Percentiles rank a stretch among this genome's conserved stretches.
phyloP scores from a whole-genome alignment of 305 asterid species.

The Fraxinus greggii region DNA sequence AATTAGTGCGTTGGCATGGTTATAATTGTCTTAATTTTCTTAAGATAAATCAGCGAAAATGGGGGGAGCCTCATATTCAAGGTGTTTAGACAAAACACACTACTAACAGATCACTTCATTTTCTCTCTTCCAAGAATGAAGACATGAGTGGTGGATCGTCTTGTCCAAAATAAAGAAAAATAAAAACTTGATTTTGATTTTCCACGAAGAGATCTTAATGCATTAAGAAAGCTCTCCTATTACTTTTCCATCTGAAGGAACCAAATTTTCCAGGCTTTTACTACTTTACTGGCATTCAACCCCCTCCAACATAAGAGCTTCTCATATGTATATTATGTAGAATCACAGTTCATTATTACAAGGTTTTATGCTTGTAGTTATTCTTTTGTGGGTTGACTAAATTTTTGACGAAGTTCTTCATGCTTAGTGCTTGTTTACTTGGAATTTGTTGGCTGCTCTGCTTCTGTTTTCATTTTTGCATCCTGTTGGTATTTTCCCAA shows the following conservation, averaged over 20 bases:
- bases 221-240: background rate
- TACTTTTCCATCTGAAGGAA: constrained; percentile 2
- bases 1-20: background rate
- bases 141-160: background rate
- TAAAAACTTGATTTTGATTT: background rate
- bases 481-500: background rate
- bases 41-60: background rate
- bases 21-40: background rate
- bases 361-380: background rate
- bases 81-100: background rate
- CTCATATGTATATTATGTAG: background rate
- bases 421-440: background rate
- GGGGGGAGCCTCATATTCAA: background rate
- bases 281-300: background rate
- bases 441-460: background rate
- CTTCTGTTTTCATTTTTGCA: constrained; percentile 1
- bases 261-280: background rate
- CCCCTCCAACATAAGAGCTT: background rate
- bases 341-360: background rate
- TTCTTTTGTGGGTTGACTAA: background rate
- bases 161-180: background rate
- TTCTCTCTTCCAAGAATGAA: background rate
- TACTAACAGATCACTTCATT: background rate
- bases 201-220: background rate
- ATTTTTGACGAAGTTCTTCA: background rate